These are phyloP conservation scores for Berberis thunbergii DNA, from an alignment of 164 flowering plant genomes.

Conservation along the genomic window DNA sequence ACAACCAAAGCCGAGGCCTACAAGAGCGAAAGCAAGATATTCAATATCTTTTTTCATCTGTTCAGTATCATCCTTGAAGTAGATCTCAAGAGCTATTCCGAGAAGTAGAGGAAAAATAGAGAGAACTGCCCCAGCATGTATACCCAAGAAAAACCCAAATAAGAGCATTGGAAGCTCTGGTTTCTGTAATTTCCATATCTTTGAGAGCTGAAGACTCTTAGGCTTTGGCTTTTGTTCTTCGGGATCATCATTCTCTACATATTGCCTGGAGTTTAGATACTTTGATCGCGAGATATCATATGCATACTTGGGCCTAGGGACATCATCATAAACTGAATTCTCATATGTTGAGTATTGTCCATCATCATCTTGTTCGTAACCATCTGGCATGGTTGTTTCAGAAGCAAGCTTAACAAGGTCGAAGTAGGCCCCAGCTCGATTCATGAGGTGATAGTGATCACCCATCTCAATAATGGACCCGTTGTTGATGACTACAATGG, in stretches of 20 bases:
- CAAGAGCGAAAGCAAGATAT: conserved; percentile 34
- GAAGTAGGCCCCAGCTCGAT: conserved; percentile 37
- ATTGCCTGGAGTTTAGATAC: conserved; percentile 20
- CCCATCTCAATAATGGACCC: conserved; percentile 58
- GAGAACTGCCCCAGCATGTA: conserved; percentile 60
- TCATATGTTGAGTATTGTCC: conserved; percentile 14
- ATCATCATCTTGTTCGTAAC: conserved; percentile 7
- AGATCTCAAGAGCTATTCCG: conserved; percentile 47
- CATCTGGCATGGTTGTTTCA: conserved; percentile 24
- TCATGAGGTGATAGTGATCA: conserved; percentile 48
- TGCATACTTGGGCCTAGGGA: conserved; percentile 15
- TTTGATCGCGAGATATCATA: conserved; percentile 24
- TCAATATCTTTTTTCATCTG: conserved; percentile 36
- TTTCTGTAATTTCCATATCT: conserved; percentile 48
- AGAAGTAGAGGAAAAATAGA: conserved; percentile 59
- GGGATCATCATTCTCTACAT: conserved; percentile 8
- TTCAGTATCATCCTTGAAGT: conserved; percentile 19
- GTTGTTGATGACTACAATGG: conserved; percentile 48
- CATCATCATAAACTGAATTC: conserved; percentile 20
- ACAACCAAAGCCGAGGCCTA: conserved; percentile 58
- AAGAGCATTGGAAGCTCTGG: conserved; percentile 45
- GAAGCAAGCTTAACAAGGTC: conserved; percentile 56
- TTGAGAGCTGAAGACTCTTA: conserved; percentile 19
- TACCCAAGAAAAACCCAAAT: conserved; percentile 44
- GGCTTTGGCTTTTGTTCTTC: conserved; percentile 13